Percentiles rank a stretch among this genome's conserved stretches.
Conservation (phyloP, 306 rosid species). For the Ceratonia siliqua region DNA sequence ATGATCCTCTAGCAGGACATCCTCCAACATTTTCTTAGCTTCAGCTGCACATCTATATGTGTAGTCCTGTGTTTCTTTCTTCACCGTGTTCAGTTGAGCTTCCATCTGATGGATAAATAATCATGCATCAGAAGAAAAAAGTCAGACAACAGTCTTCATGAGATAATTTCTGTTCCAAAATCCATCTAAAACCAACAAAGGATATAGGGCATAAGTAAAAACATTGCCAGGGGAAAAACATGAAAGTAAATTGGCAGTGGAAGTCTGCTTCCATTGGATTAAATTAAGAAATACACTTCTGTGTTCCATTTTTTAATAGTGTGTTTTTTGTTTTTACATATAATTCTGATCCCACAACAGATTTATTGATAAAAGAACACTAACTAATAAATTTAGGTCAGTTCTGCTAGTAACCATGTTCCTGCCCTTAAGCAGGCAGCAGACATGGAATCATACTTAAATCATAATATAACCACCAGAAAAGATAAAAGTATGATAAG, state of each 20-base stretch:
- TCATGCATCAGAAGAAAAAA: constrained; percentile 8
- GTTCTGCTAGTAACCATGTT: background rate
- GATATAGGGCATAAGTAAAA: background rate
- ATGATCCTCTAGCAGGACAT: constrained; percentile 51
- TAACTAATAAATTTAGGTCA: too few relatives aligned
- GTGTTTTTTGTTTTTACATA: background rate
- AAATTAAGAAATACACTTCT: background rate
- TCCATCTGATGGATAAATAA: constrained; percentile 57
- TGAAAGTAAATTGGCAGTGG: background rate
- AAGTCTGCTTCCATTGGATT: background rate
- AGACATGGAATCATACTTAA: constrained; percentile 7
- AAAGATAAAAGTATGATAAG: background rate
- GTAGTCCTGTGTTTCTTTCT: constrained; percentile 63
- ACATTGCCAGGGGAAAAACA: background rate
- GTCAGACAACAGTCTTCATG: constrained; percentile 26
- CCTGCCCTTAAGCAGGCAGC: background rate
- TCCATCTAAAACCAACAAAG: constrained; percentile 15
- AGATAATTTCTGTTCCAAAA: constrained; percentile 5
- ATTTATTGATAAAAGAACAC: too few relatives aligned
- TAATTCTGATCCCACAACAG: background rate
- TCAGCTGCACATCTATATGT: constrained; percentile 50
- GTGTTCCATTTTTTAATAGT: background rate
- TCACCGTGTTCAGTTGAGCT: constrained; percentile 48
- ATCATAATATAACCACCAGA: background rate
- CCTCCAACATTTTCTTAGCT: constrained; percentile 60